Conservation (phyloP, 192 early-diverging fungal genomes). For the Coemansia javaensis region DNA sequence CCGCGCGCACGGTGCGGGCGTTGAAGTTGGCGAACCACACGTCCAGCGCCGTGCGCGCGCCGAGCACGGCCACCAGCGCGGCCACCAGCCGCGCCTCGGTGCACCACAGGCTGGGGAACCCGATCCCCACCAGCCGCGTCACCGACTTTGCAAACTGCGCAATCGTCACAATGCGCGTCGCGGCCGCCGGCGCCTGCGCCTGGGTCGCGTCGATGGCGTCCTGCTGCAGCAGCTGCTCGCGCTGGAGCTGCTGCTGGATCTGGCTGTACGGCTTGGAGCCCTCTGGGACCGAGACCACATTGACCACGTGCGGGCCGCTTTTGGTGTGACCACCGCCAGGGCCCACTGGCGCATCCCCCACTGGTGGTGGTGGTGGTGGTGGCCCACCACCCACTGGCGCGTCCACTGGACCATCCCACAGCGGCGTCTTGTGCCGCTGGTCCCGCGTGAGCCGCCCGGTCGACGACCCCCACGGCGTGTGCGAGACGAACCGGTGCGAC, state of each 20-base stretch:
- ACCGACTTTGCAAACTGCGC: constrained; percentile 45
- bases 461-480: constrained; percentile 44
- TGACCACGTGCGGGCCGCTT: constrained; percentile 25
- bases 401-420: constrained; percentile 35
- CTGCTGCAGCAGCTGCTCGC: constrained; percentile 34
- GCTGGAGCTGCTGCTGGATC: constrained; percentile 45
- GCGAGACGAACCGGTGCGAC: constrained; percentile 41
- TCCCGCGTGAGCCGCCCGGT: constrained; percentile 38
- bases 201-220: constrained; percentile 27
- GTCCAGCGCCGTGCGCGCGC: constrained; percentile 38
- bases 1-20: constrained; percentile 38
- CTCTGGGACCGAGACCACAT: constrained; percentile 34
- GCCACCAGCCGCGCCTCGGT: constrained; percentile 37
- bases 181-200: constrained; percentile 13
- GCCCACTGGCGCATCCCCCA: neutral
- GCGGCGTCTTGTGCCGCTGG: constrained; percentile 34
- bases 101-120: constrained; percentile 31
- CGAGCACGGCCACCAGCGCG: constrained; percentile 37
- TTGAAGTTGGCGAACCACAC: constrained; percentile 53
- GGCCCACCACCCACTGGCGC: too few relatives aligned
- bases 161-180: constrained; percentile 46
- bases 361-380: constrained; percentile 12
- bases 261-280: constrained; percentile 30
- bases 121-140: constrained; percentile 33
- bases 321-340: too few relatives aligned